Conservation (phyloP, 768 basidiomycete species). For the Roridomyces roridus region DNA sequence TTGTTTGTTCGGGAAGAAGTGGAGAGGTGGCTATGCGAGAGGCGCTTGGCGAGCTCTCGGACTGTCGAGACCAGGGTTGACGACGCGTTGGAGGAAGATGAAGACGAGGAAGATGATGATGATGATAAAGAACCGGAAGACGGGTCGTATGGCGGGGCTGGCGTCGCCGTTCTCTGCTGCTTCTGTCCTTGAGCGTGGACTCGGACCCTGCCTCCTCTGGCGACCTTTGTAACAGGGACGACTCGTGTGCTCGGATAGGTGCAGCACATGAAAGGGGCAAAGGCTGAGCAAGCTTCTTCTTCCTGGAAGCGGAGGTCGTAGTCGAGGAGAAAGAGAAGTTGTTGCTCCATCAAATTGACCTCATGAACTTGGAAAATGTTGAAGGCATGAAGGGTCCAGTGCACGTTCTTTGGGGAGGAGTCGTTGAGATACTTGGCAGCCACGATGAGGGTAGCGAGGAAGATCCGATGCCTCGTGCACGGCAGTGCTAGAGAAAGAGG, state of each 20-base stretch:
- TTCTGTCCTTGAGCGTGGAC: constrained; percentile 55
- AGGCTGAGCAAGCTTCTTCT: constrained; percentile 71
- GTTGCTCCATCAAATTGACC: constrained; percentile 97
- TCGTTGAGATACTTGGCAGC: constrained; percentile 98
- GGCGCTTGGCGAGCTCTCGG: constrained; percentile 62
- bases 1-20: constrained; percentile 31
- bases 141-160: constrained; percentile 47
- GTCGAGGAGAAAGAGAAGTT: constrained; percentile 90
- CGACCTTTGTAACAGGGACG: constrained; percentile 59
- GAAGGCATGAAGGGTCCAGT: constrained; percentile 85
- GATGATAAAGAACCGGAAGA: constrained; percentile 29
- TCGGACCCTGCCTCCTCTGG: constrained; percentile 51
- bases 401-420: constrained; percentile 92
- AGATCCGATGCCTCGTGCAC: constrained; percentile 94
- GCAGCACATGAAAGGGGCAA: constrained; percentile 70
- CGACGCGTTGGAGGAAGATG: constrained; percentile 37
- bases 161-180: constrained; percentile 43
- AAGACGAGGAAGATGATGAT: constrained; percentile 37
- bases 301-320: constrained; percentile 93
- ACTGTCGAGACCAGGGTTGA: constrained; percentile 56
- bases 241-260: constrained; percentile 50
- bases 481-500: constrained; percentile 68
- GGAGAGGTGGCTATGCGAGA: constrained; percentile 52
- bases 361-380: constrained; percentile 74
- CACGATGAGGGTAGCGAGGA: constrained; percentile 94